These are phyloP conservation scores for Botrytis medusae DNA, from an alignment of 2,329 filamentous ascomycete species.

Conservation along the genomic window DNA sequence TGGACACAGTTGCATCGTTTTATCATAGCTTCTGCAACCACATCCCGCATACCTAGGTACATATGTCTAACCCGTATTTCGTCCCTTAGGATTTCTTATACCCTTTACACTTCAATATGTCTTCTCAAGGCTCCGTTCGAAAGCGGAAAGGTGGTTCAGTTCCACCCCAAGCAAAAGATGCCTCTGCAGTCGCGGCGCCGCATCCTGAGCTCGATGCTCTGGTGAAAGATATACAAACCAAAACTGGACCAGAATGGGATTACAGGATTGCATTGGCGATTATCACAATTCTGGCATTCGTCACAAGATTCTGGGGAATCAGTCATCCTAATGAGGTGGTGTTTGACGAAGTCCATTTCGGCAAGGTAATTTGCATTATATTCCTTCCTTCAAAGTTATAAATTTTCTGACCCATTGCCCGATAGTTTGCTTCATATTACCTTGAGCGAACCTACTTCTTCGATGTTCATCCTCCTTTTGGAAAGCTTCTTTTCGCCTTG, in stretches of 20 bases:
- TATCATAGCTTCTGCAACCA: neutral
- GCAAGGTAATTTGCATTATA: slow-evolving; percentile 67
- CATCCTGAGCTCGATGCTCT: slow-evolving; percentile 52
- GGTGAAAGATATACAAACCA: slow-evolving; percentile 44
- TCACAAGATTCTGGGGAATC: slow-evolving; percentile 95
- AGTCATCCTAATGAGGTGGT: slow-evolving; percentile 94
- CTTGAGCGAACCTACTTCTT: slow-evolving; percentile 98
- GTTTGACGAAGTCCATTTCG: slow-evolving; percentile 98
- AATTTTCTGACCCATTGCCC: slow-evolving; percentile 25
- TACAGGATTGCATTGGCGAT: slow-evolving; percentile 77
- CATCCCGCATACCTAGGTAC: slow-evolving; percentile 19
- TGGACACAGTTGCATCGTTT: neutral
- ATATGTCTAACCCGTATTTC: slow-evolving; percentile 28
- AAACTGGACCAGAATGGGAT: slow-evolving; percentile 67
- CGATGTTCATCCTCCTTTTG: slow-evolving; percentile 97
- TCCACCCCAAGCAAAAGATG: slow-evolving; percentile 51
- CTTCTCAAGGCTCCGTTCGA: slow-evolving; percentile 37
- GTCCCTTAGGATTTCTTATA: slow-evolving; percentile 24
- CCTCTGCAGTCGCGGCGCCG: slow-evolving; percentile 34
- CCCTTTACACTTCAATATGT: slow-evolving; percentile 33
- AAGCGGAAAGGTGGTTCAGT: slow-evolving; percentile 48
- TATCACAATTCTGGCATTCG: slow-evolving; percentile 80
- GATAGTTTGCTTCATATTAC: slow-evolving; percentile 74
- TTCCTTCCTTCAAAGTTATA: neutral
- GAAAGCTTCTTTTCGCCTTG: slow-evolving; percentile 94